Evolutionary conservation across 1,139 yeast genomes (phyloP).

Genomic region (Protomyces macrosporus): DNA sequence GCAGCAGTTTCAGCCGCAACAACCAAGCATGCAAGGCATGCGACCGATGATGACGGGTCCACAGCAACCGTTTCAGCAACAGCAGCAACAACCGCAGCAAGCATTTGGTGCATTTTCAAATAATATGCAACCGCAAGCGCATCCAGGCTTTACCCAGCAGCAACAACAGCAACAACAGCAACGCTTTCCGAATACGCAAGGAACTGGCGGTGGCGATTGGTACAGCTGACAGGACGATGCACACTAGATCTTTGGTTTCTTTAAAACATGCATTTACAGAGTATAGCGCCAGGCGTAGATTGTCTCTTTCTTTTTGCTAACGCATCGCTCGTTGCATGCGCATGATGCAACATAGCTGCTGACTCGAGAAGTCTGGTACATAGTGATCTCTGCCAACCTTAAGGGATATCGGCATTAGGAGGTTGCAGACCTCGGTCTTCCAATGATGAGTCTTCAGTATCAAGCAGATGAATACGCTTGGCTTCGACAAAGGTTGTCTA

Average conservation of each 20-base stretch:
- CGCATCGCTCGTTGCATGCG: too few species aligned
- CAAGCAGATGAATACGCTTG: too few species aligned
- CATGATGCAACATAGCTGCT: too few species aligned
- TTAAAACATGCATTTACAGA: neutral
- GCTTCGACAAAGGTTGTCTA: too few species aligned
- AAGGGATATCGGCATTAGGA: too few species aligned
- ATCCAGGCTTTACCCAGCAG: neutral
- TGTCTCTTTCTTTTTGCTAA: neutral
- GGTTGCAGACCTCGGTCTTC: too few species aligned
- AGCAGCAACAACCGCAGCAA: neutral
- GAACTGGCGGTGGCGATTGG: neutral
- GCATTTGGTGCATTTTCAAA: neutral
- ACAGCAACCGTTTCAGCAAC: neutral
- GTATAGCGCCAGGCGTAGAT: neutral
- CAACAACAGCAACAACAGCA: neutral
- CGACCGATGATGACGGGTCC: neutral
- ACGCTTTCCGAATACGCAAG: neutral
- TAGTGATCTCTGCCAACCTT: too few species aligned
- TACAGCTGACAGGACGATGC: neutral
- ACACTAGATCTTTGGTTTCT: neutral
- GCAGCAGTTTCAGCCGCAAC: slow-evolving; percentile 2
- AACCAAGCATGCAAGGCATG: neutral
- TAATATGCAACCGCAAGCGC: neutral
- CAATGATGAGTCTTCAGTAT: too few species aligned
- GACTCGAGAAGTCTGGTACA: too few species aligned